phyloP scores from a whole-genome alignment of 2,329 filamentous ascomycete genomes.

The Lachnellula cervina region DNA sequence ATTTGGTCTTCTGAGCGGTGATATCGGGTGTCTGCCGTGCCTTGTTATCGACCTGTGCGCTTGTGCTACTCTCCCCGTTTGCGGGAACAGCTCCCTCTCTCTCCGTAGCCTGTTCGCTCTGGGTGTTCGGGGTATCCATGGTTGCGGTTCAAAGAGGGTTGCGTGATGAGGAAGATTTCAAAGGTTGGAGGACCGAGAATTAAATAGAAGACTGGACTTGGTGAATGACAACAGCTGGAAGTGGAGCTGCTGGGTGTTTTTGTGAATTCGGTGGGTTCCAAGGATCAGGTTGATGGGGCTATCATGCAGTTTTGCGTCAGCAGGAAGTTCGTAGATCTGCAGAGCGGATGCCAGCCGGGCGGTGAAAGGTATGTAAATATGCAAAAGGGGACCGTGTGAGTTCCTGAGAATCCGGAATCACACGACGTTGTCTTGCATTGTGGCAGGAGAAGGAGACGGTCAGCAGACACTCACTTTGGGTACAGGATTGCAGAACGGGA shows the following conservation, averaged over 20 bases:
- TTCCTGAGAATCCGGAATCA: not conserved
- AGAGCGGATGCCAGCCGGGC: constrained; percentile 6
- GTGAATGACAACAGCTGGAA: not conserved
- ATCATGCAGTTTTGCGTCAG: not conserved
- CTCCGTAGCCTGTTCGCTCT: constrained; percentile 10
- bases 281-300: not conserved
- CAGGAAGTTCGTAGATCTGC: constrained; percentile 2
- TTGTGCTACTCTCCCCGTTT: not conserved
- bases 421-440: not conserved
- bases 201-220: not conserved
- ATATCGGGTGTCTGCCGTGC: not conserved
- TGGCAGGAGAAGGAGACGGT: not conserved
- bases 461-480: constrained; percentile 8
- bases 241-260: not conserved
- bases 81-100: constrained; percentile 1
- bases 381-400: not conserved
- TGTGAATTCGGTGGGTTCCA: not conserved
- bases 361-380: not conserved
- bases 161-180: constrained; percentile 1
- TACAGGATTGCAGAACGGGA: not conserved
- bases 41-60: constrained; percentile 3
- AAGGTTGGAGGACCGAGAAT: not conserved
- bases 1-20: constrained; percentile 5
- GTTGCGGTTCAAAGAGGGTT: not conserved
- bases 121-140: constrained; percentile 13